Evolutionary conservation across 2,329 filamentous ascomycete genomes (phyloP), one percentile per base, ranked within the genome.

Genomic region (Chrysoporthe deuterocubensis): DNA sequence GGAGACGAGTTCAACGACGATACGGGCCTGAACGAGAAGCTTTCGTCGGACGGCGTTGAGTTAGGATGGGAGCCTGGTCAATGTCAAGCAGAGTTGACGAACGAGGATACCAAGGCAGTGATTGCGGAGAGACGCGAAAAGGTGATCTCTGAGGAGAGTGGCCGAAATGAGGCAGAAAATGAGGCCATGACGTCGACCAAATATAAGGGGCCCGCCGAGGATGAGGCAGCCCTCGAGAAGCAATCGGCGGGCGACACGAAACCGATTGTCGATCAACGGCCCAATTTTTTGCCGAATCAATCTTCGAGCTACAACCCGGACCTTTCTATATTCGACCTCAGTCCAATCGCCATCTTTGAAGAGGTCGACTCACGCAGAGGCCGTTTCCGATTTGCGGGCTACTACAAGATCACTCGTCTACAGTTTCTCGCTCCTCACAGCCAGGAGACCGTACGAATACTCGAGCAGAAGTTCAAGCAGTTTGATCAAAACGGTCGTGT

Each of bases 381-480:
- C 26, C 40, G 43, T 34, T 62, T 62, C 26, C 59, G 59, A 13
- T 62, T 62, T 43, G 7, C 26, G 7, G 59, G 59, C 21, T 62
- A 62, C 21, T 11, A 62, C 43, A 62, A 62, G 26, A 62, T 62
- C 26, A 18, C 21, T 16, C 59, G 59, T n/a, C 59, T 62, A 7
- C 59, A 62, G 26, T 48, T 32, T 26, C 59, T 62, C 5, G 59
- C 21, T 1, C 59, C 59, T 5, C 26, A 48, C n/a, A 62, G 59
- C 26, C 42, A 21, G 9, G 59, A 62, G 3, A 34, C 43, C n/a
- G 32, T 32, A 26, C 59, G 59, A 13, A 62, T 62, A 43, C 43
- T 62, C 4, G 59, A 46, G 21, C 59, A 62, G 43, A 62, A 62
- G 43, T 62, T 62, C 43, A 62, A 43, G 14, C 26, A 5, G 14